Base-by-base conservation (phyloP, 2,329 filamentous ascomycete genomes). In the Clarireedia hainanense region DNA sequence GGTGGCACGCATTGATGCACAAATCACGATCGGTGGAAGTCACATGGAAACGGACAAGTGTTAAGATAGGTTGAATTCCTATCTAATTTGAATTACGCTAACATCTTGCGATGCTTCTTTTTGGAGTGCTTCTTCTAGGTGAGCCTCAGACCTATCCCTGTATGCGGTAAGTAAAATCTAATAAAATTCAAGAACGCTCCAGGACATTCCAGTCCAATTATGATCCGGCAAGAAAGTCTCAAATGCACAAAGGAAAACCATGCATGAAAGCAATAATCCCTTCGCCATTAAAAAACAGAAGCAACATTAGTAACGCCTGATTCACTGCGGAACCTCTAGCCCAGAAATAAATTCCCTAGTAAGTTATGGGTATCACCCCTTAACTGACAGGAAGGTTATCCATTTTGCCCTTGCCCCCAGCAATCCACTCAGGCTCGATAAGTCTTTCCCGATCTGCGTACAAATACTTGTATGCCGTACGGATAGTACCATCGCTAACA, bases 401-500 rank as follows among this genome's bases (percentile, higher is more conserved):
- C 71, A 89, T 78, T 63, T 85, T 84, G 39, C 85, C 88, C 65
- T 81, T 80, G 57, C 87, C 87, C 57, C 85, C 83, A 54, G 80
- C 78, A 53, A 92, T 78, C 83, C 89, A 92, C 58, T 87, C 83
- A 51, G 83, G 76, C 63, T 87, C 84, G 65, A 96, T 82, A 57
- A 99, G 74, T 59, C 81, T 78, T 55, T 92, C 84, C 50, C 84
- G 82, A 49, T 86, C 84, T 17, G 79, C 77, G 69, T 91, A 92
- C 49, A 99, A 78, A 67, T 88, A 85, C 69, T 94, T 94, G 76
- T 97, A 99, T 0, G 92, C 91, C 26, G 89, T 95, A 67, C 95
- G 91, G 65, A 99, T 96, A 0, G 94, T 99, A 55, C 94, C 91
- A 68, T 99, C 95, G 69, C 91, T 96, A 27, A 99, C 94, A 62